phyloP scores from a whole-genome alignment of 805 yeast genomes.

The Saturnispora silvae region DNA sequence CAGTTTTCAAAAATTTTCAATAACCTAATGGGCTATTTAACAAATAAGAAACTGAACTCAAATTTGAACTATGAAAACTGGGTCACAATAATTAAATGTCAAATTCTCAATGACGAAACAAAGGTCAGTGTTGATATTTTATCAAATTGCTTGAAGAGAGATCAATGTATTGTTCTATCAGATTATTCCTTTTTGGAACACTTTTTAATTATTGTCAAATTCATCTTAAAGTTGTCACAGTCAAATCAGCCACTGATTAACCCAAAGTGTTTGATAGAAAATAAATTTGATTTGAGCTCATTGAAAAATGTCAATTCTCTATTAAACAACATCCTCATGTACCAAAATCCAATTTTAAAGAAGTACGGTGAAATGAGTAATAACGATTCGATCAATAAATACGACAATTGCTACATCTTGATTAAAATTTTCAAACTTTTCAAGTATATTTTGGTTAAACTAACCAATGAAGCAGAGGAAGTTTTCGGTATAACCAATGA shows the following conservation, averaged over 20 bases:
- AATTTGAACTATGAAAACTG: slow-evolving; percentile 19
- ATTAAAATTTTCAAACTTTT: slow-evolving; percentile 33
- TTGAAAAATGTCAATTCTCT: slow-evolving; percentile 12
- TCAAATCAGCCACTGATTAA: slow-evolving; percentile 23
- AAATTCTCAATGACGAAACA: slow-evolving; percentile 19
- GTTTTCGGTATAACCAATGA: slow-evolving; percentile 16
- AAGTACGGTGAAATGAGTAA: slow-evolving; percentile 2
- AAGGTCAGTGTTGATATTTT: slow-evolving; percentile 33
- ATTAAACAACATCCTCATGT: slow-evolving; percentile 14
- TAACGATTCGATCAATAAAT: slow-evolving; percentile 8
- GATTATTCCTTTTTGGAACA: slow-evolving; percentile 41
- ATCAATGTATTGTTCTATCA: slow-evolving; percentile 40
- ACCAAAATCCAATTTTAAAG: slow-evolving; percentile 11
- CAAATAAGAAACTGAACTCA: slow-evolving; percentile 19
- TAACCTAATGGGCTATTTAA: slow-evolving; percentile 24
- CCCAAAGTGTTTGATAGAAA: slow-evolving; percentile 11
- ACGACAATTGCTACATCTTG: slow-evolving; percentile 31
- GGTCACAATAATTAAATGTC: slow-evolving; percentile 20
- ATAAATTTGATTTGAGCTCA: slow-evolving; percentile 9
- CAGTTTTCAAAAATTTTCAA: slow-evolving; percentile 26
- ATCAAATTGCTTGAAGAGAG: slow-evolving; percentile 34
- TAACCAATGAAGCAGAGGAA: slow-evolving; percentile 19
- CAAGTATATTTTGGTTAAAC: slow-evolving; percentile 16
- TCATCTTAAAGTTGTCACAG: slow-evolving; percentile 21
- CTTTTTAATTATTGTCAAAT: slow-evolving; percentile 22